These are phyloP conservation scores for Nakaseomyces uthaithaninus DNA, from an alignment of 1,139 yeast genomes.

Conservation along the genomic window DNA sequence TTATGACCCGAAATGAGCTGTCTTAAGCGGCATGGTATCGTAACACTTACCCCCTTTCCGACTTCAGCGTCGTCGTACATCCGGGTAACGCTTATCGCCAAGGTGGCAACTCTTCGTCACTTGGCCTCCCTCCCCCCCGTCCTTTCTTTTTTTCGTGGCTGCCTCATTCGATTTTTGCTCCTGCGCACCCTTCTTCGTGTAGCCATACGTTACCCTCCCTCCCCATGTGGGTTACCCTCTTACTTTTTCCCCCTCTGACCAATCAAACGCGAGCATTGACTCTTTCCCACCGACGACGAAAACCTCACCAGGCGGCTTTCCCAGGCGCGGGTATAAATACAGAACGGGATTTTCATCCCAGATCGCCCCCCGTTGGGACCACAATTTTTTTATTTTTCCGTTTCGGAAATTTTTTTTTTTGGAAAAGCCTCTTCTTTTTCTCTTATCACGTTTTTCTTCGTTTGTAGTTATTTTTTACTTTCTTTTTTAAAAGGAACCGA, in stretches of 20 bases:
- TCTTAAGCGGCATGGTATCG: too few relatives aligned
- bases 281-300: neutral
- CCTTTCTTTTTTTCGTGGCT: too few relatives aligned
- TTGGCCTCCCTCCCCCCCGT: too few relatives aligned
- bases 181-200: neutral
- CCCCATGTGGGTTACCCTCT: constrained; percentile 3
- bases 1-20: neutral
- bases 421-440: neutral
- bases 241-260: constrained; percentile 3
- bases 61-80: neutral
- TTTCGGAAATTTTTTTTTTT: constrained; percentile 1
- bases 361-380: constrained; percentile 3
- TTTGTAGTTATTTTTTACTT: neutral
- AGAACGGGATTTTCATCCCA: constrained; percentile 9
- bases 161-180: too few relatives aligned
- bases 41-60: neutral
- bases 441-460: neutral
- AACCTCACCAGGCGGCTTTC: constrained; percentile 2
- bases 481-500: neutral
- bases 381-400: constrained; percentile 5
- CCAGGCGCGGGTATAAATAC: constrained; percentile 7
- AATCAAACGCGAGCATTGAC: constrained; percentile 10
- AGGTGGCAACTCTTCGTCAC: too few relatives aligned
- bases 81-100: constrained; percentile 6
- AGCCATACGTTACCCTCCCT: neutral